These are phyloP conservation scores for Penicillium salamii DNA, from an alignment of 495 filamentous ascomycete genomes.

Conservation along the genomic window DNA sequence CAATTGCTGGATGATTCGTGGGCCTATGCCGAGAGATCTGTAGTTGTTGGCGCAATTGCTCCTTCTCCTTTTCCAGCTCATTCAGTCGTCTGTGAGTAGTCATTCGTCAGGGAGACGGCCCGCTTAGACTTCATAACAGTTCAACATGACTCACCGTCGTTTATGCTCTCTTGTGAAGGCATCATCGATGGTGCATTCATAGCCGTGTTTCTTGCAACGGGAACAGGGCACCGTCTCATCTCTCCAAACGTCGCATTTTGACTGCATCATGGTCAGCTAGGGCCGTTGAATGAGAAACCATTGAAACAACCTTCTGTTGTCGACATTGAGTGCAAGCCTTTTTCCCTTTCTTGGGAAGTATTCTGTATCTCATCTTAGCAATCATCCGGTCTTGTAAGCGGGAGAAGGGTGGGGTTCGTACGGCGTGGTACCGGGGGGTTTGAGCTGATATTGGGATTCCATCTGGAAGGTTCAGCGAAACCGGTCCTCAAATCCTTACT, in stretches of 20 bases:
- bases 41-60: conserved; percentile 36
- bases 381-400: background rate
- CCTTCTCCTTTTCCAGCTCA: conserved; percentile 36
- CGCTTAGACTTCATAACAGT: too few species aligned
- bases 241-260: conserved; percentile 43
- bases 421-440: conserved; percentile 13
- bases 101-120: background rate
- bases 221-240: conserved; percentile 32
- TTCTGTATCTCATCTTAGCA: conserved; percentile 15
- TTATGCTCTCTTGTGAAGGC: conserved; percentile 46
- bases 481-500: background rate
- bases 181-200: conserved; percentile 38
- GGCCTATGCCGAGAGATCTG: conserved; percentile 18
- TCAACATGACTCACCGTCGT: conserved; percentile 43
- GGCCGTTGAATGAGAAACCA: background rate
- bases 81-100: conserved; percentile 29
- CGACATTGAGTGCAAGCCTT: conserved; percentile 46
- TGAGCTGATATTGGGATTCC: background rate
- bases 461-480: background rate
- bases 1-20: conserved; percentile 26
- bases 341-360: conserved; percentile 39
- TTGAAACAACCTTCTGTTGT: conserved; percentile 40
- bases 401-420: conserved; percentile 1
- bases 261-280: conserved; percentile 16
- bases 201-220: conserved; percentile 37